Base-by-base conservation (phyloP, 2,329 filamentous ascomycete species). In the Scytalidium lignicola region DNA sequence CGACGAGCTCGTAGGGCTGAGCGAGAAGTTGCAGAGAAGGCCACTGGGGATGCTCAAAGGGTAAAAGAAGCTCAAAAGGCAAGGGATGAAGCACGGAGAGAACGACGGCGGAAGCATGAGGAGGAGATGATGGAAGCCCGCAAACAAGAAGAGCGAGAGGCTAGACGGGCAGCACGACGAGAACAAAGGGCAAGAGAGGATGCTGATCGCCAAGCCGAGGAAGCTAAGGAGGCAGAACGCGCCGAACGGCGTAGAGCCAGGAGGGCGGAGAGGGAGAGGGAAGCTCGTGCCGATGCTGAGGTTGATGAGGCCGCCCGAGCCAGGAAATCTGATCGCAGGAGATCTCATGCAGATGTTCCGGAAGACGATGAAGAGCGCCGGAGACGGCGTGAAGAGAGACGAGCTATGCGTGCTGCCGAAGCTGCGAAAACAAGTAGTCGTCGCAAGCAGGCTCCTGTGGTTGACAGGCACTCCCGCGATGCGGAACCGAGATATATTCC, bases 1-100 rank as follows among this genome's bases (percentile, higher is more conserved):
- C 80, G 84, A n/a, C 78, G 76, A 49, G 75, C 80, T 1, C 76
- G 73, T 46, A 76, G 75, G 15, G 74, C 76, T 2, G 79, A 82
- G 49, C 70, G 67, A 21, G 70, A 70, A 47, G 74, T 74, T 28
- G 68, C 65, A n/a, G 74, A 80, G 20, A 73, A 67, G 42, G 73
- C 70, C 6, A 72, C 72, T 3, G 67, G 63, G 47, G 82, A 85
- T 44, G 71, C 76, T 5, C 78, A 78, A 42, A 72, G 71, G 23
- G 72, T 71, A 6, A 81, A 80, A 56, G 79, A 83, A 15, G 79
- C 23, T 10, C 23, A 78, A 42, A 73, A 71, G 26, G 72, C 71
- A 6, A 81, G 80, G 56, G 79, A 83, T 15, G 79, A 80, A 41
- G 70, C 74, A 18, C 72, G 78, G 7, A 75, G 76, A 23, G 78